Conservation (phyloP, 306 rosid genomes). For the Malus sylvestris region DNA sequence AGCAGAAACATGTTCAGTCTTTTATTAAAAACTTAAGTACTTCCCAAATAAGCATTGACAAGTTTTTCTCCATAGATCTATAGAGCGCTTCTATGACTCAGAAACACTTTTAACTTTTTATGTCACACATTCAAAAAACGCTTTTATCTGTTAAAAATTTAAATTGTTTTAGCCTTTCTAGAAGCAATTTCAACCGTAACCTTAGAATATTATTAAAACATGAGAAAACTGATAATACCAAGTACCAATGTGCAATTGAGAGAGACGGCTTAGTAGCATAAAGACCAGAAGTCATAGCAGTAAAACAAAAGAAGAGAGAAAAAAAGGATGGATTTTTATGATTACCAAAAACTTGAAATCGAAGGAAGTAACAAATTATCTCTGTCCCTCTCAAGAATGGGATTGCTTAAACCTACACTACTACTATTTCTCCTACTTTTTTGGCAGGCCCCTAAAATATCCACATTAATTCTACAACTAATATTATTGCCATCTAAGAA, state of each 20-base stretch:
- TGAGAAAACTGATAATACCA: not conserved
- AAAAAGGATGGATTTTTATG: not conserved
- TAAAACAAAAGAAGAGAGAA: not conserved
- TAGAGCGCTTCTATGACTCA: rapidly evolving
- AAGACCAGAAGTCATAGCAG: not conserved
- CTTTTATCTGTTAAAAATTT: too few relatives aligned
- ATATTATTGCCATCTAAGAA: not conserved
- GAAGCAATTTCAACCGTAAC: too few relatives aligned
- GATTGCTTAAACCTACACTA: slow-evolving; percentile 20
- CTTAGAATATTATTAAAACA: too few relatives aligned
- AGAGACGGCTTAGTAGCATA: not conserved
- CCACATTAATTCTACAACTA: slow-evolving; percentile 21
- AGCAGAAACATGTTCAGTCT: too few relatives aligned
- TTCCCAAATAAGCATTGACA: not conserved
- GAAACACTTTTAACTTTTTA: not conserved
- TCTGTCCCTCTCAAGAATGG: slow-evolving; percentile 29
- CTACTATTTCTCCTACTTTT: slow-evolving; percentile 20
- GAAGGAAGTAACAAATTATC: slow-evolving; percentile 22
- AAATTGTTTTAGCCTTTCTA: not conserved
- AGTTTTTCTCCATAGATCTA: not conserved
- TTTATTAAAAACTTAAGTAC: too few relatives aligned
- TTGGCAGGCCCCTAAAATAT: slow-evolving; percentile 8
- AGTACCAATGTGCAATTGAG: rapidly evolving
- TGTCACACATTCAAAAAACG: not conserved
- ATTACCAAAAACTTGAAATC: slow-evolving; percentile 28